Conservation (phyloP, 2,329 filamentous ascomycete species). For the Graphilbum fragrans region DNA sequence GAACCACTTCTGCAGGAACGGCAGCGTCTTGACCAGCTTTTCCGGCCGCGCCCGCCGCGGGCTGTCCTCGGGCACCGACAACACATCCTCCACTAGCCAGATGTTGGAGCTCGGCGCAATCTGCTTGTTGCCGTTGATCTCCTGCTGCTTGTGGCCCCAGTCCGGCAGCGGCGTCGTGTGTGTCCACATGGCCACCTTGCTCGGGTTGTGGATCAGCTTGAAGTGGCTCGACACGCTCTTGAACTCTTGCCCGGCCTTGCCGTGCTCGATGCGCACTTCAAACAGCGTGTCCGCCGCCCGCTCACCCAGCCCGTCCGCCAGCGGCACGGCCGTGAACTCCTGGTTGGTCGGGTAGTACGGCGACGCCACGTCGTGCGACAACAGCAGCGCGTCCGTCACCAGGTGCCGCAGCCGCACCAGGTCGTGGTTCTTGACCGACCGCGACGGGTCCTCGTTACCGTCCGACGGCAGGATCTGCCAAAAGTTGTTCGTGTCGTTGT, state of each 20-base stretch:
- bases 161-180: constrained; percentile 91
- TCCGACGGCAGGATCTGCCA: constrained; percentile 79
- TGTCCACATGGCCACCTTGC: constrained; percentile 98
- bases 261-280: constrained; percentile 80
- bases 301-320: constrained; percentile 59
- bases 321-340: constrained; percentile 78
- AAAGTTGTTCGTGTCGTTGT: constrained; percentile 97
- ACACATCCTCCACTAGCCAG: constrained; percentile 87
- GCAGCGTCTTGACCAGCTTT: constrained; percentile 67
- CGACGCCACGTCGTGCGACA: constrained; percentile 95
- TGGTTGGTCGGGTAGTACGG: constrained; percentile 96
- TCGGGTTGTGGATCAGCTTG: constrained; percentile 88
- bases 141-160: constrained; percentile 93
- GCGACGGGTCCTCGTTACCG: constrained; percentile 43
- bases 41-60: constrained; percentile 63
- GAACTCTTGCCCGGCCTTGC: constrained; percentile 71
- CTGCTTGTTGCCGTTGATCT: constrained; percentile 99
- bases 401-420: constrained; percentile 77
- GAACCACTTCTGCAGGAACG: constrained; percentile 89
- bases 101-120: constrained; percentile 79
- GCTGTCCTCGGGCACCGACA: constrained; percentile 61
- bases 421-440: constrained; percentile 70
- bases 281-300: constrained; percentile 86
- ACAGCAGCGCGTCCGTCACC: constrained; percentile 70
- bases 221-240: constrained; percentile 87